Evolutionary conservation across 768 basidiomycete genomes (phyloP).

Genomic region (Amanita phalloides): DNA sequence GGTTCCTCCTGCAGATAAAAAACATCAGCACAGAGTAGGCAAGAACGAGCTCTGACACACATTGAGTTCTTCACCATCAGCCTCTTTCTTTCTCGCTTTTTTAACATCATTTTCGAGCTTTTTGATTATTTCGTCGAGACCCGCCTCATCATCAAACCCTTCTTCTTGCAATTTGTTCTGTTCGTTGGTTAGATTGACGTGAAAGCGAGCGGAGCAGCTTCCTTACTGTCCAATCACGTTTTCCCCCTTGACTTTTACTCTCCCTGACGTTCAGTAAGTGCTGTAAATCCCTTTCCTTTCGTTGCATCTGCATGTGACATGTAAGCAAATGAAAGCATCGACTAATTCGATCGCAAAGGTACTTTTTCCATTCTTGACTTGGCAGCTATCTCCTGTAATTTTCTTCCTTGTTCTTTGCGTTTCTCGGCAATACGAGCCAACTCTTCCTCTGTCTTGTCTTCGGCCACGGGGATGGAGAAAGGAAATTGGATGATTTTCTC

Average conservation of each 20-base stretch:
- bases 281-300: conserved; percentile 70
- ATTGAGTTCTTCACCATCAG: conserved; percentile 55
- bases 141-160: conserved; percentile 70
- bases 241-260: conserved; percentile 43
- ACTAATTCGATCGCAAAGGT: conserved; percentile 3
- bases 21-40: background rate
- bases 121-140: conserved; percentile 74
- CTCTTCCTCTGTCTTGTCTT: conserved; percentile 91
- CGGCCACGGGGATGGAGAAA: conserved; percentile 47
- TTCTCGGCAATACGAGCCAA: conserved; percentile 67
- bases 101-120: conserved; percentile 75
- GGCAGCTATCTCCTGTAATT: conserved; percentile 86
- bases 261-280: conserved; percentile 57
- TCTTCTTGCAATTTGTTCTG: conserved; percentile 54
- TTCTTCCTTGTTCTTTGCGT: conserved; percentile 75
- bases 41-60: conserved; percentile 17
- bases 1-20: conserved; percentile 55
- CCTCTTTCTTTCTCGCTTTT: conserved; percentile 73
- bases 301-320: conserved; percentile 35
- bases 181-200: background rate
- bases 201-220: background rate
- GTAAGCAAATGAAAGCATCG: background rate
- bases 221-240: conserved; percentile 68
- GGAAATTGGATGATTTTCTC: conserved; percentile 87
- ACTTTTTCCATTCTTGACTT: conserved; percentile 84